Evolutionary conservation across 345 rosid species (phyloP), one percentile per base, ranked within the genome.

Genomic region (Aquilaria yunnanensis): DNA sequence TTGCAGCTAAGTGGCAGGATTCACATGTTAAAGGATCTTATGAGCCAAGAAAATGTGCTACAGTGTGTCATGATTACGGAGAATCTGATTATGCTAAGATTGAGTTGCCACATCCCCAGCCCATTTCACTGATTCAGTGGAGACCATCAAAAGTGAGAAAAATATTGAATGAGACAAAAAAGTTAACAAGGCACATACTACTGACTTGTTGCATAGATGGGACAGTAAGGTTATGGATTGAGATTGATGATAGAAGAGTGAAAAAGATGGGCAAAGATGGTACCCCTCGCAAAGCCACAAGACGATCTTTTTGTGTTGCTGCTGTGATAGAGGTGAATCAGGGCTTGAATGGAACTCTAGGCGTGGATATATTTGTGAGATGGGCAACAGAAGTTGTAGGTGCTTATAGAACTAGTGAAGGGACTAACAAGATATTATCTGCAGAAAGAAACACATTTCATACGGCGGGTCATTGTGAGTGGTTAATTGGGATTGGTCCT

Each of bases 191-290:
- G 79, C 72, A 84, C 64, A 68, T 85, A 67, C 79, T 92, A 60
- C 80, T 92, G 66, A 89, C 98, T 31, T 83, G 92, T 74, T 89
- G 96, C 76, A 65, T 89, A 59, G 98, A 92, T 76, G 98, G 98
- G 69, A 76, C 91, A 32, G 84, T 80, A 34, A 84, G 98, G 76
- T 77, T 92, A 70, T 92, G 98, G 98, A 75, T 77, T 60, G 96
- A 89, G 80, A 74, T 81, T 65, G 96, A 85, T 55, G 74, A 67
- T 66, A 85, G 83, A 65, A 86, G 81, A 74, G 69, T 61, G 32
- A 85, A 73, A 75, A 89, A 78, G 61, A 69, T 64, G 13, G 78
- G 61, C 69, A 81, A 68, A 80, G 97, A 83, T 57, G 65, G 57
- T 37, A 57, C 23, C 51, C 32, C 33, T 66, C 72, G 60, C 10